A percentile compares a stretch with the other conserved stretches of the same genome.
phyloP scores from a whole-genome alignment of 345 rosid species.

The Lepidium didymum region DNA sequence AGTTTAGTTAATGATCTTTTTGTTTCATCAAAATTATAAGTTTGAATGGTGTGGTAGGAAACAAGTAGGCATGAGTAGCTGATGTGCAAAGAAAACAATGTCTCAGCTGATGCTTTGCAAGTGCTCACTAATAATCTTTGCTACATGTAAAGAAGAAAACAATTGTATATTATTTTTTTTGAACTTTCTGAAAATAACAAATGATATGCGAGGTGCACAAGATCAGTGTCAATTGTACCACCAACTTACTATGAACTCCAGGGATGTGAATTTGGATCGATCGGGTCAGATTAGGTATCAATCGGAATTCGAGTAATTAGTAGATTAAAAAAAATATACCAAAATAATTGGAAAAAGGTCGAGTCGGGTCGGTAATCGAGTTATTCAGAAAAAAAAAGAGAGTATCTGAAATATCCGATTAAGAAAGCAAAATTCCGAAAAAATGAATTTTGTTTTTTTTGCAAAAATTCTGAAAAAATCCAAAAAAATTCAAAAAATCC shows the following conservation, averaged over 20 bases:
- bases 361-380: no score
- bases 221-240: slow-evolving; percentile 65
- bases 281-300: no score
- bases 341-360: no score
- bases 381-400: no score
- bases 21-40: not conserved
- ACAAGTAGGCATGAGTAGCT: slow-evolving; percentile 73
- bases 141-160: slow-evolving; percentile 47
- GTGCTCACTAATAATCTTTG: slow-evolving; percentile 57
- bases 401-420: no score
- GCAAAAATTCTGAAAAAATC: no score
- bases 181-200: not conserved
- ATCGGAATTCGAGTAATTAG: no score
- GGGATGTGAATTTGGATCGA: no score
- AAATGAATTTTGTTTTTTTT: no score
- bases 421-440: no score
- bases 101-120: slow-evolving; percentile 54
- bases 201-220: slow-evolving; percentile 56
- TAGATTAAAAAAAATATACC: no score
- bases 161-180: not conserved
- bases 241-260: slow-evolving; percentile 72
- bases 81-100: slow-evolving; percentile 66
- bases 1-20: not conserved
- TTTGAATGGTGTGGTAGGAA: slow-evolving; percentile 44
- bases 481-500: no score